phyloP scores from a whole-genome alignment of 108 stramenopile species.

The Cylindrotheca closterium region DNA sequence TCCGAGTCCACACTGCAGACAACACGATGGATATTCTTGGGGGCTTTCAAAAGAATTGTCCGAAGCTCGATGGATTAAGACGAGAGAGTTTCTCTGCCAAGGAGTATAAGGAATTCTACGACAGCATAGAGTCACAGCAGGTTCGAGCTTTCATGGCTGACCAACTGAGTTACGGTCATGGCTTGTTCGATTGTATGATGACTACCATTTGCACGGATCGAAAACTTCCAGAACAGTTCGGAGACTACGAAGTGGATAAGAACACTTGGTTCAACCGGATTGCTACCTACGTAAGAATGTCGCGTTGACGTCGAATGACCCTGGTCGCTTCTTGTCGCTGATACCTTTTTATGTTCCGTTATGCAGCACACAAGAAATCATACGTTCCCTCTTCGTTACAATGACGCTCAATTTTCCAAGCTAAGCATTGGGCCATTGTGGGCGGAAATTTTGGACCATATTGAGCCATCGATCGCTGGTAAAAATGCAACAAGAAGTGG shows the following conservation, averaged over 20 bases:
- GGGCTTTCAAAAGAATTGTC: not conserved
- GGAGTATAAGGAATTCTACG: constrained; percentile 39
- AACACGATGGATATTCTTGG: constrained; percentile 59
- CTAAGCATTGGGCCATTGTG: constrained; percentile 63
- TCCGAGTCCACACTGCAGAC: constrained; percentile 74
- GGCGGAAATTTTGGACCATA: constrained; percentile 58
- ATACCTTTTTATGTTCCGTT: not conserved
- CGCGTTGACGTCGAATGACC: too few relatives aligned
- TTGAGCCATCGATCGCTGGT: constrained; percentile 37
- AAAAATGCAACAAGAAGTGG: constrained; percentile 2
- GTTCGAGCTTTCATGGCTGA: constrained; percentile 17
- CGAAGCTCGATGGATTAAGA: not conserved
- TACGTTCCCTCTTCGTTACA: constrained; percentile 9
- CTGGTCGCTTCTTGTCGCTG: too few relatives aligned
- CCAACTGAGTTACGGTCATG: not conserved
- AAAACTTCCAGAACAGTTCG: constrained; percentile 50
- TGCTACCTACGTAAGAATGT: not conserved
- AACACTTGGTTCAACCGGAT: constrained; percentile 20
- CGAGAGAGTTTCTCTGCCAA: constrained; percentile 13
- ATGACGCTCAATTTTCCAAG: constrained; percentile 59
- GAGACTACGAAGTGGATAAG: constrained; percentile 22
- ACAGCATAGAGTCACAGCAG: constrained; percentile 25
- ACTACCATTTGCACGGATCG: constrained; percentile 86
- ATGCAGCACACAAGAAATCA: constrained; percentile 5
- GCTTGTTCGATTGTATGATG: constrained; percentile 79